A percentile compares a stretch with the other conserved stretches of the same genome.
phyloP scores from a whole-genome alignment of 176 grass and related monocot genomes.

The Triticum aestivum region DNA sequence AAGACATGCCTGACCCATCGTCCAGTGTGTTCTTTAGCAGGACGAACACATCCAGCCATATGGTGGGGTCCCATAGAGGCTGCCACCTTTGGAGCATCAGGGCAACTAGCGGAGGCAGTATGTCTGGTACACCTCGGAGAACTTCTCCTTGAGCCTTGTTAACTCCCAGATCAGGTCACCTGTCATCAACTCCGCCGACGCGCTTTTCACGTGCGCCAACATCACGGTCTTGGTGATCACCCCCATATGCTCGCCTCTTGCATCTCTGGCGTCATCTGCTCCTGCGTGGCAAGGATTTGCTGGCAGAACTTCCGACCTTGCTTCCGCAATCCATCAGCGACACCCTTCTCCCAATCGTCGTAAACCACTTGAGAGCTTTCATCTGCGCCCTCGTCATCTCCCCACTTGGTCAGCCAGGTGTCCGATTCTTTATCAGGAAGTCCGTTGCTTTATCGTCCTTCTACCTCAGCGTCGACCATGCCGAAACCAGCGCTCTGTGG shows the following conservation, averaged over 20 bases:
- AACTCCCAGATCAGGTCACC: slow-evolving; percentile 27
- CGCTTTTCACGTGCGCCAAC: slow-evolving; percentile 12
- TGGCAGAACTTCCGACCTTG: background rate
- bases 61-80: slow-evolving; percentile 42
- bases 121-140: slow-evolving; percentile 41
- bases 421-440: background rate
- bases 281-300: background rate
- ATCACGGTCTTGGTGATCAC: background rate
- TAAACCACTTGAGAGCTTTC: background rate
- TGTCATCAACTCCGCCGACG: slow-evolving; percentile 34
- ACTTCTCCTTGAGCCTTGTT: slow-evolving; percentile 35
- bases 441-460: background rate
- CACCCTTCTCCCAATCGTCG: background rate
- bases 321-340: background rate
- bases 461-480: background rate
- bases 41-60: slow-evolving; percentile 34
- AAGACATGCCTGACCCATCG: slow-evolving; percentile 30
- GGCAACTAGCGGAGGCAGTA: slow-evolving; percentile 6
- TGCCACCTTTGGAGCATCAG: no score
- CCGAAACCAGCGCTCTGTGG: background rate
- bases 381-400: background rate
- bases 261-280: background rate
- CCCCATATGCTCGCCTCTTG: no score
- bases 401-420: slow-evolving; percentile 31
- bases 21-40: slow-evolving; percentile 43